Conservation (phyloP, 164 flowering plant species). For the Berberis thunbergii region DNA sequence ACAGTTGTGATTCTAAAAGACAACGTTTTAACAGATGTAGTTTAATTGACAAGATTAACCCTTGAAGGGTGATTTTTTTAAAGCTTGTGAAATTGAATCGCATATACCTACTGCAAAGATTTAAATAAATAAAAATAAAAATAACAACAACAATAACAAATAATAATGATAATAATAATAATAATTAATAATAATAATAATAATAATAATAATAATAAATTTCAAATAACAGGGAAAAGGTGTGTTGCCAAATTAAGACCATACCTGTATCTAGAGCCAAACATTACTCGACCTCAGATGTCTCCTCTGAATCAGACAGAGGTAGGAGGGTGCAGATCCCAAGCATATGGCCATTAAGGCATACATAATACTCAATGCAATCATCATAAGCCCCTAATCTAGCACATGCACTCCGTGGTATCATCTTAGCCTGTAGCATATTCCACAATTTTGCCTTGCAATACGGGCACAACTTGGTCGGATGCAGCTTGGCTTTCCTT, state of each 20-base stretch:
- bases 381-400: slow-evolving; percentile 94
- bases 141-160: too few species aligned
- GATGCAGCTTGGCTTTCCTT: slow-evolving; percentile 59
- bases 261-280: slow-evolving; percentile 26
- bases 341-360: slow-evolving; percentile 92
- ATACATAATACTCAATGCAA: slow-evolving; percentile 78
- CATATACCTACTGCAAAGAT: too few species aligned
- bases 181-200: too few species aligned
- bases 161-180: too few species aligned
- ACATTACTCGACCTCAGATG: slow-evolving; percentile 53
- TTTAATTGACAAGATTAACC: too few species aligned
- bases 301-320: slow-evolving; percentile 84
- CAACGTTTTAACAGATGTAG: too few species aligned
- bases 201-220: too few species aligned
- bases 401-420: slow-evolving; percentile 79
- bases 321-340: slow-evolving; percentile 87
- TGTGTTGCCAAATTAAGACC: slow-evolving; percentile 1
- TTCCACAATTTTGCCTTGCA: slow-evolving; percentile 95
- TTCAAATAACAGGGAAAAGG: not conserved
- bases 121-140: too few species aligned
- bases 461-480: slow-evolving; percentile 85
- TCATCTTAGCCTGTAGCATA: slow-evolving; percentile 84
- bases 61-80: too few species aligned
- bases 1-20: too few species aligned
- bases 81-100: too few species aligned